These are phyloP conservation scores for Debaryomyces tyrocola DNA, from an alignment of 805 yeast genomes.

Conservation along the genomic window DNA sequence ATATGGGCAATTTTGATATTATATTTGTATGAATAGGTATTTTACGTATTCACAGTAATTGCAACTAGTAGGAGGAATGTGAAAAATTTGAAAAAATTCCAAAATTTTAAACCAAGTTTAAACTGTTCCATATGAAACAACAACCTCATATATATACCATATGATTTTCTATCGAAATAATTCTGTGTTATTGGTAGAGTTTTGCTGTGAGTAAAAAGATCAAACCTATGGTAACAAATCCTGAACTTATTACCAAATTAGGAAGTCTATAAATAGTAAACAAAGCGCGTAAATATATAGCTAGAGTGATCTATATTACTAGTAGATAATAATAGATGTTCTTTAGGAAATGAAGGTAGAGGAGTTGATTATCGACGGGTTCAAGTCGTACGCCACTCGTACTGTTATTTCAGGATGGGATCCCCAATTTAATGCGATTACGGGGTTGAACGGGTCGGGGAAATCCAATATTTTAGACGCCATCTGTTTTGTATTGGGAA, in stretches of 20 bases:
- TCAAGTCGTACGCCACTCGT: slow-evolving; percentile 95
- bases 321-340: slow-evolving; percentile 87
- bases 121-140: too few relatives aligned
- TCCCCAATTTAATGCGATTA: slow-evolving; percentile 93
- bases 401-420: slow-evolving; percentile 97
- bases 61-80: too few relatives aligned
- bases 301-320: not conserved
- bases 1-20: too few relatives aligned
- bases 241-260: slow-evolving; percentile 7
- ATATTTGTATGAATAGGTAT: too few relatives aligned
- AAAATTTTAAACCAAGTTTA: too few relatives aligned
- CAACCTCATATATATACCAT: too few relatives aligned
- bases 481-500: slow-evolving; percentile 96
- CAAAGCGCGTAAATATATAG: slow-evolving; percentile 9
- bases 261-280: slow-evolving; percentile 12
- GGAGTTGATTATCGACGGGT: slow-evolving; percentile 94
- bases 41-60: too few relatives aligned
- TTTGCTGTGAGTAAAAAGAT: too few relatives aligned
- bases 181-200: too few relatives aligned
- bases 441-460: slow-evolving; percentile 97
- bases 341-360: slow-evolving; percentile 75
- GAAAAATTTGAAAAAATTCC: too few relatives aligned
- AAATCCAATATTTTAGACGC: slow-evolving; percentile 96
- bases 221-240: too few relatives aligned
- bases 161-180: too few relatives aligned